phyloP scores from a whole-genome alignment of 2,329 filamentous ascomycete genomes.

The Sphaerulina vaccinii region DNA sequence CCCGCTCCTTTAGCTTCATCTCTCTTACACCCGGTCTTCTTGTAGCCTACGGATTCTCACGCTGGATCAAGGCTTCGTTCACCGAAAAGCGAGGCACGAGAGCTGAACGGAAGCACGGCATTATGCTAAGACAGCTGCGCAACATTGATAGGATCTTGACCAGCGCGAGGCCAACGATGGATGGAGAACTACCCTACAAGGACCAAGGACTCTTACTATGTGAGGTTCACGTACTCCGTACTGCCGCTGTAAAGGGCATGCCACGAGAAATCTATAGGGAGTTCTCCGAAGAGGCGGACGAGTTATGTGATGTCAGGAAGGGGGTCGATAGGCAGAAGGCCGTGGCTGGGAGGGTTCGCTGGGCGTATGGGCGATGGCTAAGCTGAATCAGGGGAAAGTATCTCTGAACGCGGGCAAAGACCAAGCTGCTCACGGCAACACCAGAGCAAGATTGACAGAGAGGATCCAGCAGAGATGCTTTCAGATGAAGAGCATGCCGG shows the following conservation, averaged over 20 bases:
- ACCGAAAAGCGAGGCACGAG: slow-evolving; percentile 68
- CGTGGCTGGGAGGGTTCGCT: slow-evolving; percentile 79
- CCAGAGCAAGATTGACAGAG: no score
- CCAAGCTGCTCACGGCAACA: no score
- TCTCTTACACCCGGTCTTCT: slow-evolving; percentile 91
- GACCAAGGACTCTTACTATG: slow-evolving; percentile 88
- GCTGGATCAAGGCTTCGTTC: slow-evolving; percentile 69
- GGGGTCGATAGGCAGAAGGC: slow-evolving; percentile 75
- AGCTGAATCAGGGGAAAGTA: no score
- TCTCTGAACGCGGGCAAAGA: no score
- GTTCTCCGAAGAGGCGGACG: slow-evolving; percentile 83
- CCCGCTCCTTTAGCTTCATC: no score
- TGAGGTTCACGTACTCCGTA: slow-evolving; percentile 80
- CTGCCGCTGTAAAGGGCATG: slow-evolving; percentile 65
- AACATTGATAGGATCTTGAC: slow-evolving; percentile 74
- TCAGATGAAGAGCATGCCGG: neutral
- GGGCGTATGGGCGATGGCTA: slow-evolving; percentile 81
- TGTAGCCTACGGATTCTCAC: slow-evolving; percentile 70
- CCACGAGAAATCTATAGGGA: slow-evolving; percentile 75
- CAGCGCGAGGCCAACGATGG: slow-evolving; percentile 59
- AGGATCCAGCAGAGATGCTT: neutral
- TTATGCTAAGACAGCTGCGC: slow-evolving; percentile 73
- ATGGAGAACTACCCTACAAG: slow-evolving; percentile 80
- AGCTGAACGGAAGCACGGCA: slow-evolving; percentile 63
- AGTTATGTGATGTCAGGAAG: slow-evolving; percentile 75